Evolutionary conservation across 257 asterid species (phyloP), one percentile per base, ranked within the genome.

Genomic region (Eustoma russellianum): DNA sequence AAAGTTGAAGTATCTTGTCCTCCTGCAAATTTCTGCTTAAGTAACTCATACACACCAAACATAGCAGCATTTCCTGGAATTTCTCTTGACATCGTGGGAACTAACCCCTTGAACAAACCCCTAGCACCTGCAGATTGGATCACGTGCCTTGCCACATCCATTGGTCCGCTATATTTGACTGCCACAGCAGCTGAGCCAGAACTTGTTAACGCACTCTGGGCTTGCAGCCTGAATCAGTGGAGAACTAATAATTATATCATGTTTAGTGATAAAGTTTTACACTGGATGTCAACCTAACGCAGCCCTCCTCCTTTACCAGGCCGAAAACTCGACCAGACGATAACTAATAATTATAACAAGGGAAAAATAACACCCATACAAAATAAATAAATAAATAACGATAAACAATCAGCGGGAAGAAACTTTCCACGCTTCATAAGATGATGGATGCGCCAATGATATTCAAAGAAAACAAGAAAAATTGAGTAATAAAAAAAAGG

Each of bases 21-120:
- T 12, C 86, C 95, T 0, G 93, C 86, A 9, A 88, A 67, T 49
- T 65, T 69, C 70, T 82, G 93, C 72, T 85, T 88, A 14, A 73
- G 17, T 6, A 80, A 93, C 68, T 88, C 97, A 5, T 85, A 85
- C 15, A 79, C 91, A 3, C 95, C 97, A 28, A 88, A 88, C 97
- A 88, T 80, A 2, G 77, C 82, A 41, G 94, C 95, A 13, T 82
- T 88, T 30, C 95, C 97, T 0, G 95, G 97, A 14, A 88, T 70
- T 74, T 88, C 95, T 7, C 95, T 88, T 7, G 86, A 88, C 66
- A 85, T 41, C 5, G 94, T 85, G 18, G 93, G 97, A 48, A 58
- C 57, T 59, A 88, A 43, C 7, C 95, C 97, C 72, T 82, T 85
- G 83, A 82, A 88, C 57, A 88, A 67, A 15, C 95, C 97, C 64